Evolutionary conservation across 805 yeast genomes (phyloP), one percentile per base, ranked within the genome.

Genomic region (Myxozyma vanderwaltii): DNA sequence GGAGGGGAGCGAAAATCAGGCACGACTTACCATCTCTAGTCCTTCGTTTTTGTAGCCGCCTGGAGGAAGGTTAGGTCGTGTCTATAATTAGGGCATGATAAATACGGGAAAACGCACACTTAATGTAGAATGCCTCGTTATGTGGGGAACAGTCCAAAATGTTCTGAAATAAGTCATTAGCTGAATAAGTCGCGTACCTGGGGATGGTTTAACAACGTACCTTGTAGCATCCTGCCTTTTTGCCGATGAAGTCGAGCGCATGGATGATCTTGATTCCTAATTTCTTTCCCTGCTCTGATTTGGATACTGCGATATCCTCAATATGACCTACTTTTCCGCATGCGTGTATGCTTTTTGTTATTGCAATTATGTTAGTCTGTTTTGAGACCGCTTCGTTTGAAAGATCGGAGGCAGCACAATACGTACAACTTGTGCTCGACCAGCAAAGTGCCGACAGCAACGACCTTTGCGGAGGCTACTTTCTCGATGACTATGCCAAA

Each of bases 251-350:
- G 2, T 86, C 81, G 69, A 92, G 77, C 7, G 81, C 76, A 17
- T 78, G 75, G 65, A 92, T 88, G 73, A 92, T 71, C 17, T 79
- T 74, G 65, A 79, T 76, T 0, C 99, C 99, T 48, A 92, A 76
- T 66, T 83, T 83, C 70, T 86, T 85, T 5, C 99, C 99, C 70
- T 91, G 97, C 70, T 88, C 88, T 19, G 79, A 75, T 31, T 72
- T 70, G 19, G 84, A 79, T 3, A 92, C 96, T 0, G 97, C 86
- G 61, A 92, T 92, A 71, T 92, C 99, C 70, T 92, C 99, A 63
- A 92, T 87, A 75, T 92, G 98, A 1, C 98, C 98, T 3, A 89
- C 95, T 53, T 80, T 73, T 0, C 96, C 95, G 71, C 94, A 84
- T 40, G 77, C 82, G 74, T 92, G 99, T 63, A 94, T 90, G 63